Evolutionary conservation across 352 stramenopile genomes (phyloP).

Genomic region (Pythium rhizo-oryzae): DNA sequence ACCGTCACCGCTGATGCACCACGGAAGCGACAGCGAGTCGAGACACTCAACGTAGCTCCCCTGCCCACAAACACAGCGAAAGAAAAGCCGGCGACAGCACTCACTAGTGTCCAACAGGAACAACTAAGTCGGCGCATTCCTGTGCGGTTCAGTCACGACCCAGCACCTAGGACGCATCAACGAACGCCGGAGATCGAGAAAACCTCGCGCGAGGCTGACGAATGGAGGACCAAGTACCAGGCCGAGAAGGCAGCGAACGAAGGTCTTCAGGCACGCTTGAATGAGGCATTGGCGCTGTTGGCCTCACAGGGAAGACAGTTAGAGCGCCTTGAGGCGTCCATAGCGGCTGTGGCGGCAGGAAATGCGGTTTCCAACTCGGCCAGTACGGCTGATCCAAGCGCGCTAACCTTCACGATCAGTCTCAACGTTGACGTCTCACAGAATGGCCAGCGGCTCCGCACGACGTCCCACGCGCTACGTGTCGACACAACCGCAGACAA

Average conservation of each 20-base stretch:
- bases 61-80: too few species aligned
- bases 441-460: too few species aligned
- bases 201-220: background rate
- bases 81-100: too few species aligned
- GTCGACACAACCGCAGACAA: too few species aligned
- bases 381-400: background rate
- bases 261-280: slow-evolving; percentile 12
- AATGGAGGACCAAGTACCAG: slow-evolving; percentile 13
- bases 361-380: background rate
- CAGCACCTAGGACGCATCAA: background rate
- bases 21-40: too few species aligned
- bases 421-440: too few species aligned
- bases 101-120: background rate
- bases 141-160: background rate
- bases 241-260: slow-evolving; percentile 15
- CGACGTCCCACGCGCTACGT: too few species aligned
- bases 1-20: too few species aligned
- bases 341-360: background rate
- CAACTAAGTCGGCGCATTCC: background rate
- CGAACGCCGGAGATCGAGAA: background rate
- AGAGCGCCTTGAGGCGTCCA: background rate
- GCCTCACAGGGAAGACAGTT: slow-evolving; percentile 14
- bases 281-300: slow-evolving; percentile 7
- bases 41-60: too few species aligned
- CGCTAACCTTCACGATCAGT: too few species aligned